phyloP scores from a whole-genome alignment of 2,329 filamentous ascomycete species.

The Hymenoscyphus albidus region DNA sequence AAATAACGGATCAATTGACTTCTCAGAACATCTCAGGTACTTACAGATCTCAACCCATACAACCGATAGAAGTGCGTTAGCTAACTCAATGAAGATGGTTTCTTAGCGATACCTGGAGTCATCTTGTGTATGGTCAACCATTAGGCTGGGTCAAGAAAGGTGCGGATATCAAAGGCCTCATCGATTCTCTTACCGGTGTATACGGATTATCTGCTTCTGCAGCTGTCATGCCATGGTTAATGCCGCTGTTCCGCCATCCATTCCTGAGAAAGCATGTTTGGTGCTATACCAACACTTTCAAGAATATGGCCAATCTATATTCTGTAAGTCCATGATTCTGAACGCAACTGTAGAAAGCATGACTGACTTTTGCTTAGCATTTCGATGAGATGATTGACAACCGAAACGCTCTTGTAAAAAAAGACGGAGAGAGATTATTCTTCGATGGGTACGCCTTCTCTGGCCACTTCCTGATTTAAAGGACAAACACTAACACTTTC shows the following conservation, averaged over 20 bases:
- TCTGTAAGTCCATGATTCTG: no score
- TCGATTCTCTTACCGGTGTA: background rate
- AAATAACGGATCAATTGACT: no score
- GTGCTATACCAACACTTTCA: constrained; percentile 3
- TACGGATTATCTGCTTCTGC: constrained; percentile 1
- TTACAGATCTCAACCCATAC: background rate
- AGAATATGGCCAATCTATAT: no score
- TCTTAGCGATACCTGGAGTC: constrained; percentile 6
- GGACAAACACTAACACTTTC: background rate
- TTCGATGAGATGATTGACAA: no score
- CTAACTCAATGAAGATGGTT: background rate
- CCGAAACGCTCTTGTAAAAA: no score
- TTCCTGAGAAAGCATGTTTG: background rate
- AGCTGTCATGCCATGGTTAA: constrained; percentile 2
- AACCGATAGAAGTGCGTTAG: no score
- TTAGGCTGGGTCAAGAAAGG: constrained; percentile 1
- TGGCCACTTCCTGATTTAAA: background rate
- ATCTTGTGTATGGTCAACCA: constrained; percentile 2
- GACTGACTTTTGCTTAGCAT: no score
- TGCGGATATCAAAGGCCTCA: constrained; percentile 1
- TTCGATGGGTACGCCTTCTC: constrained; percentile 1
- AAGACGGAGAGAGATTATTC: background rate
- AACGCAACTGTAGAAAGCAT: no score
- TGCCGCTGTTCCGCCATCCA: background rate
- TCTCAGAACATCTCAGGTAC: no score